Conservation (phyloP, 345 rosid species). For the Carallia brachiata region DNA sequence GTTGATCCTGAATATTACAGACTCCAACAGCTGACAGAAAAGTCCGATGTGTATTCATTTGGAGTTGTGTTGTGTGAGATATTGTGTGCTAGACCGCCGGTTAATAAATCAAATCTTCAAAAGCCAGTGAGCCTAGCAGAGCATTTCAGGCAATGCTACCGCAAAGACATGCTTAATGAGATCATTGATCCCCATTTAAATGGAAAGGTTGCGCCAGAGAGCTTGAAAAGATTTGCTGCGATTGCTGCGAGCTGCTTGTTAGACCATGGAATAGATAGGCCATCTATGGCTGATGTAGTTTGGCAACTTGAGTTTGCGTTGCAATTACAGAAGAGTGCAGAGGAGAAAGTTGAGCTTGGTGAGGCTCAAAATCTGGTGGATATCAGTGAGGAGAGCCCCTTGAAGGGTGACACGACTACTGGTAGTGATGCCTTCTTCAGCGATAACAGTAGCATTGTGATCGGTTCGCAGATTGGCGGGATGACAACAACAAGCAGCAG, state of each 20-base stretch:
- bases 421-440: neutral
- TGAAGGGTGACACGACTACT: neutral
- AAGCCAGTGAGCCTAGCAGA: slow-evolving; percentile 16
- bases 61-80: slow-evolving; percentile 35
- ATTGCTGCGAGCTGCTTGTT: slow-evolving; percentile 21
- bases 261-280: slow-evolving; percentile 21
- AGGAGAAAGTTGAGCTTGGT: neutral
- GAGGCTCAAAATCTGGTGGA: neutral
- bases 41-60: slow-evolving; percentile 36
- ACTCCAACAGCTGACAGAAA: slow-evolving; percentile 28
- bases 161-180: slow-evolving; percentile 13
- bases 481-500: neutral
- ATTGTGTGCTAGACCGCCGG: slow-evolving; percentile 20
- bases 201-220: slow-evolving; percentile 3
- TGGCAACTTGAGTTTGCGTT: slow-evolving; percentile 23
- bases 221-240: slow-evolving; percentile 18
- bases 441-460: neutral
- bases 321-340: slow-evolving; percentile 23
- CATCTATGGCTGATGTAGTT: slow-evolving; percentile 26
- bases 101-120: neutral
- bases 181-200: slow-evolving; percentile 24
- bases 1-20: slow-evolving; percentile 33
- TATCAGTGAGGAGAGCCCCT: too few relatives aligned
- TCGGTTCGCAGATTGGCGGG: neutral
- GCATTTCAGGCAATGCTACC: slow-evolving; percentile 12